phyloP scores from a whole-genome alignment of 83 land plant species.

The Thuja plicata region DNA sequence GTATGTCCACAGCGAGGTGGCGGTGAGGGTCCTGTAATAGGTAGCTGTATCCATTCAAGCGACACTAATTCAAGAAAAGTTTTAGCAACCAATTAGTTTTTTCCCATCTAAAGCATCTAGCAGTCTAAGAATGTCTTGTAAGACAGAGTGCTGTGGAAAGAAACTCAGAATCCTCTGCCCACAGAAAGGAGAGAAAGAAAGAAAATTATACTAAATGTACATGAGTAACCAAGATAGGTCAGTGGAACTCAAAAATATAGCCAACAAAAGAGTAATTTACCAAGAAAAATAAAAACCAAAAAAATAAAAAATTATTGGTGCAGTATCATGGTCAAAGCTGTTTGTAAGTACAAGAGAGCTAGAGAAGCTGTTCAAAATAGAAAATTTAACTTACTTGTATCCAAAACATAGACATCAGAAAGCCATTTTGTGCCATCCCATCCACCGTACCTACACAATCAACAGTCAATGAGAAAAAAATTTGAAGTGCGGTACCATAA shows the following conservation, averaged over 20 bases:
- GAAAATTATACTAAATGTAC: background rate
- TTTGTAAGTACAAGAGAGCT: background rate
- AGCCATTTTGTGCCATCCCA: slow-evolving; percentile 98
- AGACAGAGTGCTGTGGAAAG: background rate
- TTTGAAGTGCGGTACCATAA: background rate
- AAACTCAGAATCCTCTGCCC: background rate
- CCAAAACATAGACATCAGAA: slow-evolving; percentile 88
- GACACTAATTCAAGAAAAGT: slow-evolving; percentile 56
- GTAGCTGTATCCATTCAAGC: slow-evolving; percentile 86
- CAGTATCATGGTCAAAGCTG: background rate
- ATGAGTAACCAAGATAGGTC: background rate
- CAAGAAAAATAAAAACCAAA: slow-evolving; percentile 11
- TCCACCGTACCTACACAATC: slow-evolving; percentile 85
- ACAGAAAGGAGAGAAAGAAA: background rate
- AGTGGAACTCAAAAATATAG: slow-evolving; percentile 7
- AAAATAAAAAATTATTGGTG: background rate
- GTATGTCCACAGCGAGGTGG: slow-evolving; percentile 96
- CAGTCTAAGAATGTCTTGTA: background rate
- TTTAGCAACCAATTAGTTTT: background rate
- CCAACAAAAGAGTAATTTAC: background rate
- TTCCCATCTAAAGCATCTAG: background rate
- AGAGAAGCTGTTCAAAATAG: background rate
- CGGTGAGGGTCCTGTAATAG: slow-evolving; percentile 73
- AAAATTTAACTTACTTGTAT: slow-evolving; percentile 70
- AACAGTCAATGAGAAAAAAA: background rate